Evolutionary conservation across 148 eudicot species (phyloP).

Genomic region (Persicaria tinctoria): DNA sequence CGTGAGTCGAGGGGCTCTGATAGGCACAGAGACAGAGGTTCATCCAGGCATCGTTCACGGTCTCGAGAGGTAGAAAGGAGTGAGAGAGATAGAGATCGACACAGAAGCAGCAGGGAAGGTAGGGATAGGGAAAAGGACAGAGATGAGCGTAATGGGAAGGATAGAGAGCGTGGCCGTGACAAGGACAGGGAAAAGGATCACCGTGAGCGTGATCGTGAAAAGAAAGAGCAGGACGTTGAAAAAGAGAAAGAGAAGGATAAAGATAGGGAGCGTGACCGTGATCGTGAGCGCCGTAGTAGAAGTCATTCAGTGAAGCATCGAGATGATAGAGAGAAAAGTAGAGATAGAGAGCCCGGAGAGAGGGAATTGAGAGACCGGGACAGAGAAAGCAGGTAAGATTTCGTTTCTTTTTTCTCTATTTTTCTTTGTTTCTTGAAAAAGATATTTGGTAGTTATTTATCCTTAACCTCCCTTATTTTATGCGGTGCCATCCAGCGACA

Average conservation of each 20-base stretch:
- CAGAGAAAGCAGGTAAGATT: constrained; percentile 41
- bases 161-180: constrained; percentile 29
- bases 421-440: not conserved
- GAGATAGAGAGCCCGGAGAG: constrained; percentile 35
- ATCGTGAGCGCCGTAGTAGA: constrained; percentile 40
- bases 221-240: constrained; percentile 25
- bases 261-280: constrained; percentile 23
- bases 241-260: constrained; percentile 22
- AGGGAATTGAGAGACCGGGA: constrained; percentile 36
- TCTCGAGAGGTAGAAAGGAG: constrained; percentile 50
- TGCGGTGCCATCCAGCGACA: not conserved
- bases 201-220: constrained; percentile 27
- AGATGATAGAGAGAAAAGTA: constrained; percentile 33
- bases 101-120: constrained; percentile 40
- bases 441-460: not conserved
- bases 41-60: constrained; percentile 37
- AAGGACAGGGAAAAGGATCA: constrained; percentile 33
- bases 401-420: not conserved
- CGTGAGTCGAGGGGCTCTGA: constrained; percentile 40
- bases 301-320: constrained; percentile 41
- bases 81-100: constrained; percentile 36
- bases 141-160: constrained; percentile 34
- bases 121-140: constrained; percentile 36
- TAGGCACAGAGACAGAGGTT: constrained; percentile 39
- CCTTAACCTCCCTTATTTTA: not conserved